A percentile compares a stretch with the other conserved stretches of the same genome.
phyloP scores from a whole-genome alignment of 192 early-diverging fungal genomes.

The Podila minutissima region DNA sequence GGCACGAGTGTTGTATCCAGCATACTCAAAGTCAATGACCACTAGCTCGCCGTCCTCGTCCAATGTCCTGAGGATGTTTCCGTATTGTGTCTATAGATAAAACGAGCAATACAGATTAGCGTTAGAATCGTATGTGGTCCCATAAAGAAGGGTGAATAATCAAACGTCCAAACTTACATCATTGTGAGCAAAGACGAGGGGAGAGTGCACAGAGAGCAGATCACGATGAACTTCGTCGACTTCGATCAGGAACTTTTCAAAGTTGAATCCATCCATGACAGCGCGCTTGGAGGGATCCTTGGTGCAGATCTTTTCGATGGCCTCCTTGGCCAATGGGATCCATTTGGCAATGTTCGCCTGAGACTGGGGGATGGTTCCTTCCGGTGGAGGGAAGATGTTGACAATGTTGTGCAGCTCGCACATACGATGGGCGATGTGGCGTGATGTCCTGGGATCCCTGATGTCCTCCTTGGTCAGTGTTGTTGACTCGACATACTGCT shows the following conservation, averaged over 20 bases:
- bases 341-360: constrained; percentile 77
- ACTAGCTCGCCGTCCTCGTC: constrained; percentile 68
- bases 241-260: constrained; percentile 57
- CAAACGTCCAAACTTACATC: constrained; percentile 63
- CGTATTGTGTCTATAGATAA: constrained; percentile 76
- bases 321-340: constrained; percentile 55
- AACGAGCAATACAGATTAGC: not conserved
- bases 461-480: constrained; percentile 80
- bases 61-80: constrained; percentile 81
- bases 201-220: constrained; percentile 55
- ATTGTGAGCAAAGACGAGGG: constrained; percentile 91
- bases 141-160: not conserved
- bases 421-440: constrained; percentile 78
- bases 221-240: constrained; percentile 58
- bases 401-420: constrained; percentile 78
- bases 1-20: constrained; percentile 81
- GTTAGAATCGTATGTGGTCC: not conserved
- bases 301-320: constrained; percentile 39
- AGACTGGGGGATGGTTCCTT: constrained; percentile 62
- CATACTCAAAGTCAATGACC: constrained; percentile 85
- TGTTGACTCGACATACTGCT: constrained; percentile 81
- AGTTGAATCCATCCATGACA: constrained; percentile 53
- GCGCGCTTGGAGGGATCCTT: constrained; percentile 27
- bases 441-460: constrained; percentile 66
- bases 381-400: constrained; percentile 65